These are phyloP conservation scores for Colletotrichum aenigma DNA, from an alignment of 2,329 filamentous ascomycete genomes.

Conservation along the genomic window DNA sequence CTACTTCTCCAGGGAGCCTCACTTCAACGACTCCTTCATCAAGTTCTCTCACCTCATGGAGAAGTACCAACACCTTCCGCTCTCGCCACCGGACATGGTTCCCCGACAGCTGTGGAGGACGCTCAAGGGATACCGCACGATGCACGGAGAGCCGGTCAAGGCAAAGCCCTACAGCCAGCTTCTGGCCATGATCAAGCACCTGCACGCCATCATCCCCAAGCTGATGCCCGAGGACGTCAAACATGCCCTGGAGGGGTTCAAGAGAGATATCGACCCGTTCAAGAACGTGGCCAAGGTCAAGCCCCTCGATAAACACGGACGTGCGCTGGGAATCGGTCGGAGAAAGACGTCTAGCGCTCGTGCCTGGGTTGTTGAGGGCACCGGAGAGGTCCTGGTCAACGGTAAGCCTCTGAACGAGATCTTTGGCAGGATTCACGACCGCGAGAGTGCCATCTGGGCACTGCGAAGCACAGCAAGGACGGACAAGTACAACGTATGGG, in stretches of 20 bases:
- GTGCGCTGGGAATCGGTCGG: slow-evolving; percentile 80
- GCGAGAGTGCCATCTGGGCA: slow-evolving; percentile 93
- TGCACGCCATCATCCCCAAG: slow-evolving; percentile 85
- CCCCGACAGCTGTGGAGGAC: slow-evolving; percentile 83
- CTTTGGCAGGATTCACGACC: slow-evolving; percentile 89
- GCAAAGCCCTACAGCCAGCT: slow-evolving; percentile 80
- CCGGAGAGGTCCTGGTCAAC: slow-evolving; percentile 88
- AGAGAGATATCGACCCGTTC: slow-evolving; percentile 75
- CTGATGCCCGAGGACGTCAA: slow-evolving; percentile 75
- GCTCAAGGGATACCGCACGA: slow-evolving; percentile 74
- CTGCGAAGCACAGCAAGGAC: slow-evolving; percentile 80
- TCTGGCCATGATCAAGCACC: slow-evolving; percentile 73
- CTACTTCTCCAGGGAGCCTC: slow-evolving; percentile 90
- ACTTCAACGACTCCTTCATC: slow-evolving; percentile 86
- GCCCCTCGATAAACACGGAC: slow-evolving; percentile 76
- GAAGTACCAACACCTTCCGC: slow-evolving; percentile 76
- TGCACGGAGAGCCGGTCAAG: slow-evolving; percentile 74
- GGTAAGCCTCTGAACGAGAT: slow-evolving; percentile 81
- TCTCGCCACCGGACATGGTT: slow-evolving; percentile 66
- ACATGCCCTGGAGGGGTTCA: slow-evolving; percentile 70
- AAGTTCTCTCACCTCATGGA: slow-evolving; percentile 73
- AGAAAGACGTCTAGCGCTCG: slow-evolving; percentile 87
- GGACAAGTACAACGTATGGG: slow-evolving; percentile 98
- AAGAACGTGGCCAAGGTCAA: slow-evolving; percentile 66
- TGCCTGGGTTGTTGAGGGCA: slow-evolving; percentile 90